Evolutionary conservation across 2,329 filamentous ascomycete species (phyloP).

Genomic region (Aspergillus persii): DNA sequence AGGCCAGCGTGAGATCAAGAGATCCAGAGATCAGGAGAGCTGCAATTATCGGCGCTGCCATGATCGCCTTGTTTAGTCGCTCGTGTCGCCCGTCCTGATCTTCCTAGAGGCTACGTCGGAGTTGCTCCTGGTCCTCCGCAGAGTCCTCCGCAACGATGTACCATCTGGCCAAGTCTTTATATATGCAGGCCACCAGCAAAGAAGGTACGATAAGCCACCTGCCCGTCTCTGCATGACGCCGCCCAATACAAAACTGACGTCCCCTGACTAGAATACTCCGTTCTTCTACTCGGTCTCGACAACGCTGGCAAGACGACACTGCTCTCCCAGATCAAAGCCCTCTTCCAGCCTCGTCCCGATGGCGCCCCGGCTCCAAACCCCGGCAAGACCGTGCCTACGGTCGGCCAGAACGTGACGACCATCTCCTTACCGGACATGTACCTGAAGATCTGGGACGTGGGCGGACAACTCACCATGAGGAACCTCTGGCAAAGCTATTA

Average conservation of each 20-base stretch:
- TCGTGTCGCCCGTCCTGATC: constrained; percentile 13
- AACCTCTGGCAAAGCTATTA: constrained; percentile 97
- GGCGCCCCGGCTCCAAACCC: constrained; percentile 54
- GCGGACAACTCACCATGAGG: constrained; percentile 84
- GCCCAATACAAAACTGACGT: background rate
- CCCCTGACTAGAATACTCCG: constrained; percentile 74
- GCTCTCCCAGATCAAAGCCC: constrained; percentile 90
- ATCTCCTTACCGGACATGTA: constrained; percentile 92
- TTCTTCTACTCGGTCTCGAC: constrained; percentile 93
- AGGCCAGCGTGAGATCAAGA: background rate
- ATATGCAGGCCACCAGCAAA: constrained; percentile 94
- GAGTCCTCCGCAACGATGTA: constrained; percentile 64
- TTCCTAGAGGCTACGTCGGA: constrained; percentile 13
- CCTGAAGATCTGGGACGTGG: constrained; percentile 97
- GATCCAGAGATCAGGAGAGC: background rate
- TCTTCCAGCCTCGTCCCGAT: constrained; percentile 58
- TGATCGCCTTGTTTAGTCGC: constrained; percentile 15
- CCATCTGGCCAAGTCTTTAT: constrained; percentile 91
- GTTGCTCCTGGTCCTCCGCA: constrained; percentile 18
- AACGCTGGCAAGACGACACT: constrained; percentile 98
- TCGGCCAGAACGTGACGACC: constrained; percentile 94
- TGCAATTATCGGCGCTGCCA: constrained; percentile 18
- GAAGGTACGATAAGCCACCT: constrained; percentile 61
- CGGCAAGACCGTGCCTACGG: constrained; percentile 87
- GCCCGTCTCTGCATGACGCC: too few species aligned